phyloP scores from a whole-genome alignment of 805 yeast species.

The Candida montana region DNA sequence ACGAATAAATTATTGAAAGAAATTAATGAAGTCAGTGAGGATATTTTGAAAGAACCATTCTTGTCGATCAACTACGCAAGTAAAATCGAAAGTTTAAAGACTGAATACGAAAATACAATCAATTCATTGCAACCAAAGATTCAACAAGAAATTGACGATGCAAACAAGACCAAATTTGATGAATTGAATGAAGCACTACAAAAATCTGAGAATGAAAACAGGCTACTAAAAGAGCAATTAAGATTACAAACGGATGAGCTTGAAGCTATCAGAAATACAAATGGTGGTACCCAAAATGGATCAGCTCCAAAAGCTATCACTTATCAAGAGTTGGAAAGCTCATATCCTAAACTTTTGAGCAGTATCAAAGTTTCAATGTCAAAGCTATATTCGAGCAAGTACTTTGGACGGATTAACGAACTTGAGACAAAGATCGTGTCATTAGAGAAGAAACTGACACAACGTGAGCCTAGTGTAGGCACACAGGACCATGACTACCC shows the following conservation, averaged over 20 bases:
- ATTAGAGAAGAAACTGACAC: background rate
- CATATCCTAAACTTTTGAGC: slow-evolving; percentile 6
- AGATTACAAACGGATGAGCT: slow-evolving; percentile 1
- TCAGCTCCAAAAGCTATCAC: background rate
- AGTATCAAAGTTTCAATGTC: slow-evolving; percentile 5
- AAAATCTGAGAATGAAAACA: background rate
- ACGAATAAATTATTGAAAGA: slow-evolving; percentile 7
- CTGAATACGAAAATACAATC: slow-evolving; percentile 1
- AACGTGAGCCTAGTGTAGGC: background rate
- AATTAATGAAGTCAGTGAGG: background rate
- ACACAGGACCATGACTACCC: background rate
- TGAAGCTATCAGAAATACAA: background rate
- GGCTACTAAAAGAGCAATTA: background rate
- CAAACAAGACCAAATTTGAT: background rate
- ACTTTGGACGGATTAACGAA: slow-evolving; percentile 5
- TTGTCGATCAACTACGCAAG: slow-evolving; percentile 11
- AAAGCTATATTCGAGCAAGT: slow-evolving; percentile 7
- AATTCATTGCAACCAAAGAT: slow-evolving; percentile 1
- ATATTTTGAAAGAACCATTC: slow-evolving; percentile 5
- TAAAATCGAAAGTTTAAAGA: background rate
- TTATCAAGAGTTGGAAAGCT: slow-evolving; percentile 8
- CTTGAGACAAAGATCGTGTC: background rate
- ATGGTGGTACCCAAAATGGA: too few relatives aligned
- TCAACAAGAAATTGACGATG: slow-evolving; percentile 1
- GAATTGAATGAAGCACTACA: background rate